Percentiles rank a stretch among this genome's conserved stretches.
phyloP scores from a whole-genome alignment of 2,329 filamentous ascomycete genomes.

The Aspergillus piperis region DNA sequence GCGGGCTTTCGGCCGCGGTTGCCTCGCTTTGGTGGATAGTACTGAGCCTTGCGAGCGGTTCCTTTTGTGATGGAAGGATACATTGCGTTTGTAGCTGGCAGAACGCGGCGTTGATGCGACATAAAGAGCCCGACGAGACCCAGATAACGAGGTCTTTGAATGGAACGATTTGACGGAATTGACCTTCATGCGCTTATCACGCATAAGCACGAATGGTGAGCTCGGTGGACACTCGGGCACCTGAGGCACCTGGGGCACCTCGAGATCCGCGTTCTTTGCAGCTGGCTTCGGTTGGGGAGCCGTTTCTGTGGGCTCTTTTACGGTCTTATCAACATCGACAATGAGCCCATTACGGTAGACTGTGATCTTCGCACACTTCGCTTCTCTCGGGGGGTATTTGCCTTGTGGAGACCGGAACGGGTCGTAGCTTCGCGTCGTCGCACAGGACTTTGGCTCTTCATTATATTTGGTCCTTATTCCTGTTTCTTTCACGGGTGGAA shows the following conservation, averaged over 20 bases:
- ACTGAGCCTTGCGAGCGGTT: slow-evolving; percentile 37
- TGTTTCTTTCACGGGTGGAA: slow-evolving; percentile 50
- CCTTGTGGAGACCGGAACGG: slow-evolving; percentile 73
- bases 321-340: slow-evolving; percentile 8
- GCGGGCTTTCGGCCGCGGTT: slow-evolving; percentile 15
- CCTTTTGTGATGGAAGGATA: slow-evolving; percentile 63
- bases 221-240: slow-evolving; percentile 18
- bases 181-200: slow-evolving; percentile 34
- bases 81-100: slow-evolving; percentile 60
- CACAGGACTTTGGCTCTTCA: slow-evolving; percentile 47
- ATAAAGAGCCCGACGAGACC: slow-evolving; percentile 44
- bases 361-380: slow-evolving; percentile 66
- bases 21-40: slow-evolving; percentile 23
- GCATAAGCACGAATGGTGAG: slow-evolving; percentile 36
- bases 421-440: slow-evolving; percentile 70
- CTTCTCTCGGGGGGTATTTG: slow-evolving; percentile 48
- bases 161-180: slow-evolving; percentile 42
- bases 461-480: slow-evolving; percentile 53
- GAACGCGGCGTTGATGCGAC: slow-evolving; percentile 43
- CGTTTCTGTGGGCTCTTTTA: slow-evolving; percentile 8
- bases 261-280: slow-evolving; percentile 19
- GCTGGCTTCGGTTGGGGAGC: slow-evolving; percentile 23
- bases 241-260: slow-evolving; percentile 1
- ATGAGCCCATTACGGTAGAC: slow-evolving; percentile 58
- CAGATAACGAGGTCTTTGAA: slow-evolving; percentile 52